phyloP scores from a whole-genome alignment of 2,329 filamentous ascomycete genomes.

The Geoglossum cookeanum region DNA sequence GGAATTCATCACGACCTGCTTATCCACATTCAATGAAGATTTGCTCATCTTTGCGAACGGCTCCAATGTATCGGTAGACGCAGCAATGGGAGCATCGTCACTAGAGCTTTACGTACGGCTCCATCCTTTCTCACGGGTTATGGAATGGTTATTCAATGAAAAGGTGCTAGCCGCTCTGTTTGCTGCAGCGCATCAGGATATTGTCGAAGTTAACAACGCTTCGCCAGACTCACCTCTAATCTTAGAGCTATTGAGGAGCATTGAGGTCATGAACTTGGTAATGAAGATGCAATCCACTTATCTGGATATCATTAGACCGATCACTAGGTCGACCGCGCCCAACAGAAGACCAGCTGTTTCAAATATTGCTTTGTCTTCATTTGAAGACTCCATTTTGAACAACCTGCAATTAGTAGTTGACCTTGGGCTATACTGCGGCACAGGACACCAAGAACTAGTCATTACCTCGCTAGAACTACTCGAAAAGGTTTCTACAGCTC shows the following conservation, averaged over 20 bases:
- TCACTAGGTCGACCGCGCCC: constrained; percentile 47
- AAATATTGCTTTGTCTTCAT: constrained; percentile 62
- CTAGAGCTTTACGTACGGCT: constrained; percentile 64
- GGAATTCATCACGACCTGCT: constrained; percentile 59
- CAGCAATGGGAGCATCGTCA: constrained; percentile 52
- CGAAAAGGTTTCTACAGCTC: constrained; percentile 69
- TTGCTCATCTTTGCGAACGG: constrained; percentile 70
- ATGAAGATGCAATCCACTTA: constrained; percentile 84
- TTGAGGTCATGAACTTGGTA: constrained; percentile 67
- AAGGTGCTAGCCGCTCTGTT: constrained; percentile 68
- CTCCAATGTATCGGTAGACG: constrained; percentile 56
- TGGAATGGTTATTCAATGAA: constrained; percentile 97
- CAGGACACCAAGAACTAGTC: constrained; percentile 63
- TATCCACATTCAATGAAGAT: constrained; percentile 85
- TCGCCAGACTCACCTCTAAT: constrained; percentile 65
- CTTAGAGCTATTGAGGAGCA: constrained; percentile 55
- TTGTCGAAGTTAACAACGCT: constrained; percentile 51
- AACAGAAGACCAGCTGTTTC: constrained; percentile 42
- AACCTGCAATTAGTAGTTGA: constrained; percentile 64
- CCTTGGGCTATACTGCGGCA: constrained; percentile 69
- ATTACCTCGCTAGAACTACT: constrained; percentile 65
- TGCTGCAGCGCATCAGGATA: constrained; percentile 56
- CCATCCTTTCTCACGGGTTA: constrained; percentile 83
- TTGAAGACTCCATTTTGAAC: constrained; percentile 78
- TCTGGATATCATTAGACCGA: constrained; percentile 65